Conservation (phyloP, 768 basidiomycete genomes). For the Hericium erinaceus region DNA sequence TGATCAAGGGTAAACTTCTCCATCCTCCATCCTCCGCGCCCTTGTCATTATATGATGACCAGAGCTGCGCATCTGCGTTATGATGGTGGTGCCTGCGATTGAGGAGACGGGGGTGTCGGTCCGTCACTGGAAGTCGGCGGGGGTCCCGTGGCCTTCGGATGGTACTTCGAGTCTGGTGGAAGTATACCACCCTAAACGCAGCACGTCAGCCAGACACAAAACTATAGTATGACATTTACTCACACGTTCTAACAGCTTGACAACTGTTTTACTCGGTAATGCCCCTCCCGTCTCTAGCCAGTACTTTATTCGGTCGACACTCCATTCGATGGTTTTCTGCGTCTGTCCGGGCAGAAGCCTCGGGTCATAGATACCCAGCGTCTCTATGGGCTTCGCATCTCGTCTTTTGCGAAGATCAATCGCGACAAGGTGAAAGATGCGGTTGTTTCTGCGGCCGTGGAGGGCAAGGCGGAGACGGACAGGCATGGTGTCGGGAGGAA, state of each 20-base stretch:
- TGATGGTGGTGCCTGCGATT: background rate
- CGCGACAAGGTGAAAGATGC: conserved; percentile 81
- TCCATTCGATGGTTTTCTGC: conserved; percentile 81
- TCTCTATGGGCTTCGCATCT: conserved; percentile 81
- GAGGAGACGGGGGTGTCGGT: background rate
- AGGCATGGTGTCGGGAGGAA: conserved; percentile 42
- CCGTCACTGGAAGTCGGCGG: background rate
- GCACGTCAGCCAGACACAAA: conserved; percentile 1
- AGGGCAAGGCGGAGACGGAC: conserved; percentile 81
- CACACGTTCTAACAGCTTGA: conserved; percentile 72
- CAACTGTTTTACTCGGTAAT: conserved; percentile 67
- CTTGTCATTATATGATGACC: too few species aligned
- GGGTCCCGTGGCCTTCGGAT: conserved; percentile 27
- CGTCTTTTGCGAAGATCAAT: conserved; percentile 62
- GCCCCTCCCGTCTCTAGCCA: conserved; percentile 81
- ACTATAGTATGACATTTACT: conserved; percentile 22
- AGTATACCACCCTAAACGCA: conserved; percentile 50
- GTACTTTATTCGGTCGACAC: conserved; percentile 79
- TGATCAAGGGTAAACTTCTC: too few species aligned
- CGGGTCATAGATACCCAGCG: conserved; percentile 79
- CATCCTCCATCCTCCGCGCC: too few species aligned
- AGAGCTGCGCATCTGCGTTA: background rate
- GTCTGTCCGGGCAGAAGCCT: conserved; percentile 38
- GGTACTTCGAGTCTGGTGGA: conserved; percentile 46
- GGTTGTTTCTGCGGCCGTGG: conserved; percentile 66